Evolutionary conservation across 2,329 filamentous ascomycete species (phyloP), one percentile per base, ranked within the genome.

Genomic region (Aureobasidium mangrovei): DNA sequence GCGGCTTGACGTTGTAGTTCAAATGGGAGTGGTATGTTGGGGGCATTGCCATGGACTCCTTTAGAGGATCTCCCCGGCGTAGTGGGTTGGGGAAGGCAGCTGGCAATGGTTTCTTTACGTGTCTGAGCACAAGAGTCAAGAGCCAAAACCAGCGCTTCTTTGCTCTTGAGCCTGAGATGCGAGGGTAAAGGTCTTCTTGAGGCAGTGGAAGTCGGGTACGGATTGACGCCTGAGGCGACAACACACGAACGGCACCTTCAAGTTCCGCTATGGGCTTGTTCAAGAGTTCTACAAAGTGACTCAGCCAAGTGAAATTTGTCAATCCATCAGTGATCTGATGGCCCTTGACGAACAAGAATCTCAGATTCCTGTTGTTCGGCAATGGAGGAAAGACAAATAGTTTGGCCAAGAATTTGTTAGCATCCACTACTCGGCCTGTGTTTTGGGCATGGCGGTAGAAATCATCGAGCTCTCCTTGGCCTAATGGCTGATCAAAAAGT

Each of bases 111-210:
- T 64, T 70, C 4, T 69, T 61, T 1, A 74, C 67, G 53, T 75
- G 70, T 4, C 74, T 62, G 12, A 76, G 64, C 6, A 76, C 67
- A 24, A 72, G 64, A 7, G 71, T 67, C 6, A 77, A 66, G 4
- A 69, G 67, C 74, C 74, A 76, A 59, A 73, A 74, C 73, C 74
- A 76, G 45, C 73, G 64, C 60, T 70, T 65, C 24, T 70, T 61
- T 1, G 72, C 73, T 36, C 53, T 53, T 26, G 59, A 70, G 32
- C 72, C 71, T 1, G 61, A 42, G 0, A 74, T 64, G 0, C 57
- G 60, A 1, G 73, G 72, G 46, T 76, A 77, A 0, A 75, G 57
- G 24, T 73, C 72, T 63, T 77, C 74, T 62, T 77, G 74, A 1
- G 74, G 71, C 1, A 65, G 63, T 3, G 73, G 73, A 0, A 76